These are phyloP conservation scores for Gnomoniopsis smithogilvyi DNA, from an alignment of 2,329 filamentous ascomycete genomes.

Conservation along the genomic window DNA sequence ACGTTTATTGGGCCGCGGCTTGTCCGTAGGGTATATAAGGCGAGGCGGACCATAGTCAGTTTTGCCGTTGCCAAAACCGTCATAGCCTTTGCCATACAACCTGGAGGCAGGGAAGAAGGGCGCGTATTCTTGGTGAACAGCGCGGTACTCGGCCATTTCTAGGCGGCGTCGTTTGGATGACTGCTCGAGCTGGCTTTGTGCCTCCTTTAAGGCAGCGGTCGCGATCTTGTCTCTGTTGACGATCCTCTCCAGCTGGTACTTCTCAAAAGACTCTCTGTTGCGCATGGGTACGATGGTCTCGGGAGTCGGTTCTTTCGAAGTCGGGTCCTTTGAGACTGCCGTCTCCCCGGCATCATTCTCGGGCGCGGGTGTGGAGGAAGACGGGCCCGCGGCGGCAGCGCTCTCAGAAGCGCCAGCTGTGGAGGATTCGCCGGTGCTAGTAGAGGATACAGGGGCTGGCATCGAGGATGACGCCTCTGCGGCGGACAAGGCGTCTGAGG, in stretches of 20 bases:
- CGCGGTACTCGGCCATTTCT: constrained; percentile 68
- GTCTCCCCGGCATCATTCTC: constrained; percentile 21
- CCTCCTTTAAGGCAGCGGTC: constrained; percentile 47
- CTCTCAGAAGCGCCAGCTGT: constrained; percentile 8
- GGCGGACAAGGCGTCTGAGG: constrained; percentile 3
- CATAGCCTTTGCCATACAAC: constrained; percentile 73
- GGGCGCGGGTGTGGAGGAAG: constrained; percentile 29
- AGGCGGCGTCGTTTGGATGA: constrained; percentile 61
- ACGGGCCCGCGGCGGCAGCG: constrained; percentile 19
- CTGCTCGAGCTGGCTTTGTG: constrained; percentile 51
- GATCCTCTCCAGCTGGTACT: constrained; percentile 51
- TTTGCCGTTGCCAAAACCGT: constrained; percentile 81
- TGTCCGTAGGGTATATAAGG: constrained; percentile 76
- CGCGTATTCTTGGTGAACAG: constrained; percentile 53
- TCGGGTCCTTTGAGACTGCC: constrained; percentile 14
- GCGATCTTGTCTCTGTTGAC: constrained; percentile 53
- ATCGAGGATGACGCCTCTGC: constrained; percentile 5
- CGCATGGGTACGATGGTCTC: constrained; percentile 32
- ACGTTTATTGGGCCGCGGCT: constrained; percentile 73
- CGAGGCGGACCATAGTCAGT: constrained; percentile 69
- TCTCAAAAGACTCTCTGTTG: constrained; percentile 54
- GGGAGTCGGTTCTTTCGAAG: constrained; percentile 26
- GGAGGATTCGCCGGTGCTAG: constrained; percentile 10
- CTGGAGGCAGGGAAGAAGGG: constrained; percentile 53
- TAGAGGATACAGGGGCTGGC: constrained; percentile 1